A percentile compares a stretch with the other conserved stretches of the same genome.
Evolutionary conservation across 805 yeast genomes (phyloP).

Genomic region (Pichia rugopelliculosa): DNA sequence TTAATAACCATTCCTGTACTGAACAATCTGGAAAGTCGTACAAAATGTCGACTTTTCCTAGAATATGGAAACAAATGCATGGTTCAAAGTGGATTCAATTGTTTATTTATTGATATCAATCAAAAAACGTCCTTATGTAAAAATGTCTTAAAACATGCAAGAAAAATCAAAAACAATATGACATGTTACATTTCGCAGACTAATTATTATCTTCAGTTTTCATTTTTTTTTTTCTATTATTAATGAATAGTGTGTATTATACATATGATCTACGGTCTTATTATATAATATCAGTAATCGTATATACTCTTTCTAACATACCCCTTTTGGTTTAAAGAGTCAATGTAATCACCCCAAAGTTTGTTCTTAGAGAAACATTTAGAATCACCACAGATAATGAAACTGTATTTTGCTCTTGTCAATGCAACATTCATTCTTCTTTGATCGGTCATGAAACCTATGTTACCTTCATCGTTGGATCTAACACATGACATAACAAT

Average conservation of each 20-base stretch:
- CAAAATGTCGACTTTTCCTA: not conserved
- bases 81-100: not conserved
- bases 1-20: not conserved
- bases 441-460: constrained; percentile 54
- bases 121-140: too few species aligned
- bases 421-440: constrained; percentile 63
- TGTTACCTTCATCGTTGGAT: constrained; percentile 41
- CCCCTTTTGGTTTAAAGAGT: constrained; percentile 29
- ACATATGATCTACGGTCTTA: not conserved
- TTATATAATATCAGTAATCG: constrained; percentile 1
- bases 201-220: too few species aligned
- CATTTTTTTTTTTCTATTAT: too few species aligned
- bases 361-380: constrained; percentile 35
- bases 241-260: not conserved
- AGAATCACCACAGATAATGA: constrained; percentile 52
- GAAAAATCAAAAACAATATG: too few species aligned
- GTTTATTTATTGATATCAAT: too few species aligned
- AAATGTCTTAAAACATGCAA: too few species aligned
- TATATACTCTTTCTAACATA: constrained; percentile 1
- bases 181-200: not conserved
- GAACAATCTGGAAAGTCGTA: not conserved
- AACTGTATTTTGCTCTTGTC: constrained; percentile 57
- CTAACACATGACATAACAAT: constrained; percentile 74
- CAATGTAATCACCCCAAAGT: constrained; percentile 44
- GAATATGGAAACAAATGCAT: not conserved